A percentile compares a stretch with the other conserved stretches of the same genome.
These are phyloP conservation scores for Hypoxylon intermedium DNA, from an alignment of 495 filamentous ascomycete genomes.

Conservation along the genomic window DNA sequence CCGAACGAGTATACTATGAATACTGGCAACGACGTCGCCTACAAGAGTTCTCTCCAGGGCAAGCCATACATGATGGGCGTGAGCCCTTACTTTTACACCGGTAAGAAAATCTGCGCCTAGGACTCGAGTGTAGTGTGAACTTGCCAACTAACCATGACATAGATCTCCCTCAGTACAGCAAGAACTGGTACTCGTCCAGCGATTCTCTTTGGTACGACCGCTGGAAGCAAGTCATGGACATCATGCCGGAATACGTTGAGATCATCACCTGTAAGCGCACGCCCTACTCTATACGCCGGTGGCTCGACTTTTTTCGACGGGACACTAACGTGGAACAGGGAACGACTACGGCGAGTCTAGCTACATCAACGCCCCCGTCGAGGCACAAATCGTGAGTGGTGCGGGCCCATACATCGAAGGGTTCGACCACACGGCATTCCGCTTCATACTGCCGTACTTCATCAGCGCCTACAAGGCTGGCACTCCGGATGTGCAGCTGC, in stretches of 20 bases:
- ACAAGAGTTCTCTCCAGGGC: conserved; percentile 53
- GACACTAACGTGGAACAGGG: conserved; percentile 59
- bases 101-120: conserved; percentile 37
- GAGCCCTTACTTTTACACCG: conserved; percentile 75
- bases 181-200: conserved; percentile 77
- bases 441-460: conserved; percentile 65
- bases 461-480: conserved; percentile 69
- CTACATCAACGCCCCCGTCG: conserved; percentile 69
- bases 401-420: conserved; percentile 58
- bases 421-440: conserved; percentile 49
- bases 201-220: conserved; percentile 77
- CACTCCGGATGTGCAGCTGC: conserved; percentile 49
- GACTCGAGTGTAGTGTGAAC: background rate
- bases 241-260: conserved; percentile 71
- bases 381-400: conserved; percentile 57
- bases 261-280: conserved; percentile 53
- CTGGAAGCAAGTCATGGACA: conserved; percentile 70
- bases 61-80: conserved; percentile 84
- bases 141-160: conserved; percentile 33
- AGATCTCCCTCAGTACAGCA: conserved; percentile 70
- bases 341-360: conserved; percentile 81
- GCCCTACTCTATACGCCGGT: conserved; percentile 25
- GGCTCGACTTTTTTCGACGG: conserved; percentile 8
- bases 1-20: conserved; percentile 62
- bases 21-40: conserved; percentile 60